Percentiles rank a stretch among this genome's conserved stretches.
These are phyloP conservation scores for Cynanchum wilfordii DNA, from an alignment of 257 asterid genomes.

Conservation along the genomic window DNA sequence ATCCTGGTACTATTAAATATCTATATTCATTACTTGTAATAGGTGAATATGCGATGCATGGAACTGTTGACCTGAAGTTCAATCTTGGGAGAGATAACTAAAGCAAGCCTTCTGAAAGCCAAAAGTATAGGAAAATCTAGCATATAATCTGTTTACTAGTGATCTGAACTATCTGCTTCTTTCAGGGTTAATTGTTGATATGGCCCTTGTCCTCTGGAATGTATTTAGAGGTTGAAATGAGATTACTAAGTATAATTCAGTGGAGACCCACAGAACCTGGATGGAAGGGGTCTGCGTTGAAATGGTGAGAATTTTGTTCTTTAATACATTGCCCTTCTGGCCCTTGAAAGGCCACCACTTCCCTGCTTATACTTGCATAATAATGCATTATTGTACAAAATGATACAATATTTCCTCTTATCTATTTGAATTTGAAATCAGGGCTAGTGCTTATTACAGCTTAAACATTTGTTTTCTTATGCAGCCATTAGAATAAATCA, in stretches of 20 bases:
- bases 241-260: neutral
- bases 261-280: neutral
- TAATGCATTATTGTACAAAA: neutral
- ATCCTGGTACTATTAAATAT: neutral
- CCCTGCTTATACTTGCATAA: neutral
- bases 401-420: neutral
- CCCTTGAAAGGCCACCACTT: neutral
- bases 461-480: neutral
- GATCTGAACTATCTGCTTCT: neutral
- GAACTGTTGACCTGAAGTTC: neutral
- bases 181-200: neutral
- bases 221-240: neutral
- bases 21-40: neutral
- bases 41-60: neutral
- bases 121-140: neutral
- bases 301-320: conserved; percentile 1
- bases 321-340: neutral
- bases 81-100: neutral
- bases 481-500: neutral
- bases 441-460: neutral
- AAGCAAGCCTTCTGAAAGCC: neutral
- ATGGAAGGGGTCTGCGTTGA: neutral
- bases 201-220: neutral
- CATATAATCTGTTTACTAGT: neutral
- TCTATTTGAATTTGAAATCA: neutral